Conservation (phyloP, 805 yeast genomes). For the Grigorovia jiainica region DNA sequence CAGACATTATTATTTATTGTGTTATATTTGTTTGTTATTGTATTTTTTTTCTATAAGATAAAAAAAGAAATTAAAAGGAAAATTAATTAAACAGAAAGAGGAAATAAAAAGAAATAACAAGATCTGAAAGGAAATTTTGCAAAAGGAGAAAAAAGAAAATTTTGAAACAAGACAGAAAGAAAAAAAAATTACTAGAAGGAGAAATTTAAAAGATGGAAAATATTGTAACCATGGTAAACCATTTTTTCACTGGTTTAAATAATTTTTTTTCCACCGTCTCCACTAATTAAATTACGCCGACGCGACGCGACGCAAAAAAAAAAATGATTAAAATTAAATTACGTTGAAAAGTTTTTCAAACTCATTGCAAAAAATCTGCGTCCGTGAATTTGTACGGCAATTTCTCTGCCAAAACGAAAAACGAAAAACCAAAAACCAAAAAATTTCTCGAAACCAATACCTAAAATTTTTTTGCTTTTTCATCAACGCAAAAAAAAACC, state of each 20-base stretch:
- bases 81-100: neutral
- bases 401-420: too few species aligned
- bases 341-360: too few species aligned
- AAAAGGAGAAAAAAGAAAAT: neutral
- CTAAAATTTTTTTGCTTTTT: too few species aligned
- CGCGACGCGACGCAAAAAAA: too few species aligned
- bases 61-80: neutral
- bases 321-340: too few species aligned
- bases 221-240: neutral
- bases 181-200: too few species aligned
- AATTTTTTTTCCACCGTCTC: too few species aligned
- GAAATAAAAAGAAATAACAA: neutral
- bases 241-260: neutral
- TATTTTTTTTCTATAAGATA: neutral
- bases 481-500: too few species aligned
- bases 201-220: neutral
- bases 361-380: too few species aligned
- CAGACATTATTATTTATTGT: conserved; percentile 21
- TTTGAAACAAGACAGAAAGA: neutral
- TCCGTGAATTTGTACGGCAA: too few species aligned
- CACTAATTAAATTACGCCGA: neutral
- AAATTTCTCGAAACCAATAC: too few species aligned
- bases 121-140: neutral
- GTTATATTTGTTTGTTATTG: conserved; percentile 1
- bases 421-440: too few species aligned